Evolutionary conservation across 73 alveolate species (phyloP).

Genomic region (Uronychia binucleata): DNA sequence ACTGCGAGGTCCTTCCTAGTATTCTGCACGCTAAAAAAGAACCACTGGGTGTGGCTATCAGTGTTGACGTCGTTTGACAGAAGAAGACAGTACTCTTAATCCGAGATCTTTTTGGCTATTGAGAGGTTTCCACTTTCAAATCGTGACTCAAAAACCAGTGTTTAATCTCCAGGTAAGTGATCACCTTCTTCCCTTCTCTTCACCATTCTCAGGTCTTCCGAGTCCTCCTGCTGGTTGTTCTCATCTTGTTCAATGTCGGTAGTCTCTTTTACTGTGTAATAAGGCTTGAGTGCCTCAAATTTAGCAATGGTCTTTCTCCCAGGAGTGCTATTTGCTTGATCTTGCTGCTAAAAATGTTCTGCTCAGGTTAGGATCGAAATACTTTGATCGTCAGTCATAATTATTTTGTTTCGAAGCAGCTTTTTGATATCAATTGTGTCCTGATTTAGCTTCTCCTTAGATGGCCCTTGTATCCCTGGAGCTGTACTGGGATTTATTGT

Average conservation of each 20-base stretch:
- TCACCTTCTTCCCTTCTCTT: too few relatives aligned
- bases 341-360: neutral
- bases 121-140: slow-evolving; percentile 87
- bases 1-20: slow-evolving; percentile 58
- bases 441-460: neutral
- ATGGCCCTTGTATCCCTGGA: neutral
- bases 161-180: slow-evolving; percentile 56
- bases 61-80: slow-evolving; percentile 86
- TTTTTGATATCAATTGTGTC: neutral
- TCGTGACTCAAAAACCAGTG: slow-evolving; percentile 85
- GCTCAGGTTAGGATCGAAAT: neutral
- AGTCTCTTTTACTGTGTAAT: neutral
- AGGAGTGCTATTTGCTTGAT: neutral
- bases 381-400: neutral
- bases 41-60: slow-evolving; percentile 91
- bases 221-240: neutral
- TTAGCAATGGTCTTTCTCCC: neutral
- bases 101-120: slow-evolving; percentile 56
- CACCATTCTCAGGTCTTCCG: neutral
- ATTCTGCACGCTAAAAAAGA: slow-evolving; percentile 71
- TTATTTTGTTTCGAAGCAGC: neutral
- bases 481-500: neutral
- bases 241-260: neutral
- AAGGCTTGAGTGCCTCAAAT: neutral
- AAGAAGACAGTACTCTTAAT: slow-evolving; percentile 74